phyloP scores from a whole-genome alignment of 345 rosid species.

The Lumnitzera littorea region DNA sequence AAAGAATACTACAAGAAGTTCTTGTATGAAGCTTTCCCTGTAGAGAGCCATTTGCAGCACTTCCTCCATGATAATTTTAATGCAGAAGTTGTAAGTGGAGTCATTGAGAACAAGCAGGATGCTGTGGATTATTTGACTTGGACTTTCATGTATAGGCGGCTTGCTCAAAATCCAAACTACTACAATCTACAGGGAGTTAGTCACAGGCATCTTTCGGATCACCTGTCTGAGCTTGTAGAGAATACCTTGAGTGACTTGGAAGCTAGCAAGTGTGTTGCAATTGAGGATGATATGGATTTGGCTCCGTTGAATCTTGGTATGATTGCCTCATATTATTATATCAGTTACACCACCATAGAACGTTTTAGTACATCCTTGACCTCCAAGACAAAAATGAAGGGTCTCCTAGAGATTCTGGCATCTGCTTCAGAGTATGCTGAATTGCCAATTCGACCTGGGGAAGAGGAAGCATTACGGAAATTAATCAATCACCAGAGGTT shows the following conservation, averaged over 20 bases:
- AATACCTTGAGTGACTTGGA: constrained; percentile 71
- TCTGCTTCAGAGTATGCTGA: constrained; percentile 83
- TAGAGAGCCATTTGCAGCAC: constrained; percentile 89
- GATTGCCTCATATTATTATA: constrained; percentile 83
- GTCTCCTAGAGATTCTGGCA: constrained; percentile 78
- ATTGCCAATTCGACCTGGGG: constrained; percentile 79
- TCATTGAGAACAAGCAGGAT: constrained; percentile 86
- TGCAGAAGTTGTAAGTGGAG: constrained; percentile 77
- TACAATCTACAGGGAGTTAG: constrained; percentile 94
- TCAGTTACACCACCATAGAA: constrained; percentile 82
- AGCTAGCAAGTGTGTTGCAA: constrained; percentile 64
- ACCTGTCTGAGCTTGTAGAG: constrained; percentile 93
- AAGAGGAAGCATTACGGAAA: constrained; percentile 72
- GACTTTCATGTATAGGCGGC: constrained; percentile 94
- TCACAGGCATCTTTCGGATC: constrained; percentile 95
- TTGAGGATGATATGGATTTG: constrained; percentile 82
- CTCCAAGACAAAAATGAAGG: constrained; percentile 87
- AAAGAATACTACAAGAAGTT: constrained; percentile 94
- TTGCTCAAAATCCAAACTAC: constrained; percentile 88
- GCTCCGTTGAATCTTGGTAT: constrained; percentile 76
- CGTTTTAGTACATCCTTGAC: constrained; percentile 84
- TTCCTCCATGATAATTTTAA: constrained; percentile 82
- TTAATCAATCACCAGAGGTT: constrained; percentile 88
- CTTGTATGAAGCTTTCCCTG: constrained; percentile 84
- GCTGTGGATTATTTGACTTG: constrained; percentile 94